A percentile compares a stretch with the other conserved stretches of the same genome.
These are phyloP conservation scores for Heritiera littoralis DNA, from an alignment of 345 rosid genomes.

Conservation along the genomic window DNA sequence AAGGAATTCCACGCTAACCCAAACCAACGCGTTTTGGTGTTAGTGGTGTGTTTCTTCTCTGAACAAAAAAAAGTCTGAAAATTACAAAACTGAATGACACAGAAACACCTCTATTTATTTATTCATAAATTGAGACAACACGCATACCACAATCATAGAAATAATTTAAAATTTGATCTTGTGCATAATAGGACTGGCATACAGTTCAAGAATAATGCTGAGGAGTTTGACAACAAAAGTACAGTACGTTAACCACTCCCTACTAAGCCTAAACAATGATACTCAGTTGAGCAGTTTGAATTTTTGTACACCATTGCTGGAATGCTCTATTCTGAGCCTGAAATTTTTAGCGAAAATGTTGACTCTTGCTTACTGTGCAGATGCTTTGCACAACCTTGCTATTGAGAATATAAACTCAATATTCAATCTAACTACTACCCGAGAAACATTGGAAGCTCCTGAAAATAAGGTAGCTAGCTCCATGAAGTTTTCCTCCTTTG, in stretches of 20 bases:
- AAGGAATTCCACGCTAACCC: too few species aligned
- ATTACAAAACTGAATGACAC: too few species aligned
- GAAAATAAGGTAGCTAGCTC: slow-evolving; percentile 23
- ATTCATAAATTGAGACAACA: too few species aligned
- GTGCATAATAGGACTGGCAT: slow-evolving; percentile 27
- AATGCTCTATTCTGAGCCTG: slow-evolving; percentile 9
- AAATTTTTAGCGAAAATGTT: slow-evolving; percentile 16
- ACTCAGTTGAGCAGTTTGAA: slow-evolving; percentile 3
- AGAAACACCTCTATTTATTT: too few species aligned
- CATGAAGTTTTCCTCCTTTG: slow-evolving; percentile 21
- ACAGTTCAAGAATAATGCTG: slow-evolving; percentile 29
- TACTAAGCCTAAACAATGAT: neutral
- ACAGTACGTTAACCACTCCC: slow-evolving; percentile 37
- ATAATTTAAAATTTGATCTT: slow-evolving; percentile 28
- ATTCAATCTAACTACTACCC: slow-evolving; percentile 19
- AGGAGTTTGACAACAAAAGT: slow-evolving; percentile 32
- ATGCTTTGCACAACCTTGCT: slow-evolving; percentile 31
- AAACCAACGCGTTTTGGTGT: too few species aligned
- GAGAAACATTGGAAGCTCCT: slow-evolving; percentile 28
- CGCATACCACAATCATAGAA: slow-evolving; percentile 34
- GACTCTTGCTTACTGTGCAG: slow-evolving; percentile 41
- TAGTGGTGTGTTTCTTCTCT: too few species aligned
- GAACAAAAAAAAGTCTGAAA: too few species aligned
- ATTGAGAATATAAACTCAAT: slow-evolving; percentile 29
- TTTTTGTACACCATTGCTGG: slow-evolving; percentile 3